Base-by-base conservation (phyloP, 352 stramenopile species). In the Globisporangium nagaii region DNA sequence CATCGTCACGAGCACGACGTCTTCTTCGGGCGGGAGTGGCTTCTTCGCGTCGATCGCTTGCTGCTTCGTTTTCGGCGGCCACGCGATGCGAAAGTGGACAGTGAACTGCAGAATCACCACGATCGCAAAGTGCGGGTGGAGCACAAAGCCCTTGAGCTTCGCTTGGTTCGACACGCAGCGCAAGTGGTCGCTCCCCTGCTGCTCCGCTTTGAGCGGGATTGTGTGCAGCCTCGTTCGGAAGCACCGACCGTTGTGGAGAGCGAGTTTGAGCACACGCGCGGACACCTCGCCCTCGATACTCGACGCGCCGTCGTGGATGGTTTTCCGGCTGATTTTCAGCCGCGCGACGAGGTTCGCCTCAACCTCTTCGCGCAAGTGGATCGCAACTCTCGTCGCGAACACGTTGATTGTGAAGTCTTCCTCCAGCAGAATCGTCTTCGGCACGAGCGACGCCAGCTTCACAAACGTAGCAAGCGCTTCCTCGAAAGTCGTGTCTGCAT, bases 91-190 rank as follows among this genome's bases (percentile, higher is more conserved):
- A 48, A 94, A 92, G 53, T 92, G 83, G 6, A 93, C 74, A 0
- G 79, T 91, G 61, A 93, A 96, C 62, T 97, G 89, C 17, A 97
- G 44, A 9, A 87, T 53, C n/a, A 90, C 69, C 4, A 96, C 77
- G 36, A 97, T 65, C 8, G 86, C 86, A 50, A 93, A 74, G 50
- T 79, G 73, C 8, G 80, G 66, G 44, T 96, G 73, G 36, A 89
- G 81, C 20, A 84, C 70, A 49, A 94, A 96, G 9, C 84, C 81
- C 28, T 71, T 71, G 1, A 97, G 68, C 35, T 70, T 75, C 10
- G 84, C 65, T 9, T 56, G n/a, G 47, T 79, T 76, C 46, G 56
- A 42, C 6, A 76, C 68, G 30, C 75, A 85, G 0, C 63, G 48
- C 27, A 96, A 57, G 15, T 71, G 72, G 25, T 96, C 88, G 17